Conservation (phyloP, 2,329 filamentous ascomycete species). For the Botryosphaeria dothidea region DNA sequence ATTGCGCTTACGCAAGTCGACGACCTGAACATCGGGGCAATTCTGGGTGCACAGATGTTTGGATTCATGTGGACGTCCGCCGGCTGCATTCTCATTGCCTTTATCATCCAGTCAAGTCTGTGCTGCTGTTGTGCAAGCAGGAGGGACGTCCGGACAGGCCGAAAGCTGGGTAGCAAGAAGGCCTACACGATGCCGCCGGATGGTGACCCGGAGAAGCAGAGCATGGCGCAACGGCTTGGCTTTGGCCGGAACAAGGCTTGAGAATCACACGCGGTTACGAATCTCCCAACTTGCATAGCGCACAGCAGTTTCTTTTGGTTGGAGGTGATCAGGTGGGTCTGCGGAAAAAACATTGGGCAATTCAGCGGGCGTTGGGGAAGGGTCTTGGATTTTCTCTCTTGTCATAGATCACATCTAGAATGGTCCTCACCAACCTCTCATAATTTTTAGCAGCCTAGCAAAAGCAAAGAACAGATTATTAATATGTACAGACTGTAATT, state of each 20-base stretch:
- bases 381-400: neutral
- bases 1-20: conserved; percentile 70
- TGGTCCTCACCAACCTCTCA: neutral
- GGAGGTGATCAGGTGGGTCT: neutral
- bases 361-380: conserved; percentile 3
- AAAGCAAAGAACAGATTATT: neutral
- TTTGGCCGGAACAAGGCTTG: conserved; percentile 11
- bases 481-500: neutral
- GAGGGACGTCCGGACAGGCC: conserved; percentile 53
- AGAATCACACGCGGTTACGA: conserved; percentile 13
- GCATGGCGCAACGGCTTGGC: neutral
- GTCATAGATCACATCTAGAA: neutral
- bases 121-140: conserved; percentile 72
- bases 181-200: conserved; percentile 22
- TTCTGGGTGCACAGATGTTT: conserved; percentile 73
- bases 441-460: conserved; percentile 1
- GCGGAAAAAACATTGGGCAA: neutral
- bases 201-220: conserved; percentile 14
- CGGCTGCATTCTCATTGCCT: conserved; percentile 66
- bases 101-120: conserved; percentile 70
- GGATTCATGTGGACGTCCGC: conserved; percentile 87
- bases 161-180: conserved; percentile 44
- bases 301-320: neutral
- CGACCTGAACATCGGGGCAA: conserved; percentile 73
- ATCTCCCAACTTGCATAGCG: conserved; percentile 4